Evolutionary conservation across 768 basidiomycete species (phyloP).

Genomic region (Tulasnella sp.): DNA sequence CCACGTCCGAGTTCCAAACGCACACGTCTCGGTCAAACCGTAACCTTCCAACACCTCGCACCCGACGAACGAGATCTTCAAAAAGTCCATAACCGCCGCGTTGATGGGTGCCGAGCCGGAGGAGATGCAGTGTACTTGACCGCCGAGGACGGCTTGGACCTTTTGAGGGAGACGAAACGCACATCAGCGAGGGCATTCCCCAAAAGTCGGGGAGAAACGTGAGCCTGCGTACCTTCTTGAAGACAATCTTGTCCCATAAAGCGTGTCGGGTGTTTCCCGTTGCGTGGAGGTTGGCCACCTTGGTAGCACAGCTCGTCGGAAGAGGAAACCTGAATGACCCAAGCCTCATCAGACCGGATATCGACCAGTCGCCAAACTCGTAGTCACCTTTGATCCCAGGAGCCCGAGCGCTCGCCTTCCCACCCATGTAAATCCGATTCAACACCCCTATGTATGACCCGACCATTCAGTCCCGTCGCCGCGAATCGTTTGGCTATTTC

Average conservation of each 20-base stretch:
- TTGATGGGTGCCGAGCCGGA: conserved; percentile 91
- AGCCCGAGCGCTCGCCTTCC: conserved; percentile 45
- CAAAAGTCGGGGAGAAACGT: too few species aligned
- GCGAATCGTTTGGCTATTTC: neutral
- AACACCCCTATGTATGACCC: conserved; percentile 38
- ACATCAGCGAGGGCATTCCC: too few species aligned
- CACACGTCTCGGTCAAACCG: conserved; percentile 15
- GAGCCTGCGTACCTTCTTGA: conserved; percentile 96
- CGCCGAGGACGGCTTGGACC: conserved; percentile 79
- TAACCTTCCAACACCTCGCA: conserved; percentile 40
- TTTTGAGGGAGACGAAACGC: conserved; percentile 29
- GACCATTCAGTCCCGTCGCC: neutral
- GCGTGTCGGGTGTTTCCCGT: conserved; percentile 68
- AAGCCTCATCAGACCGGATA: neutral
- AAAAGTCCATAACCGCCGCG: conserved; percentile 76
- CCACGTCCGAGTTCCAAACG: neutral
- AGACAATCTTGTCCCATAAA: conserved; percentile 85
- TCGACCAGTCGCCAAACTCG: neutral
- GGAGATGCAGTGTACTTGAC: conserved; percentile 55
- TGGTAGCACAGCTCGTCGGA: conserved; percentile 72
- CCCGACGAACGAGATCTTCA: conserved; percentile 63
- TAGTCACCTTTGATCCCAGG: conserved; percentile 60
- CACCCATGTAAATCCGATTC: conserved; percentile 63
- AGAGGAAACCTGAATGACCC: conserved; percentile 35
- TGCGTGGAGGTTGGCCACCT: conserved; percentile 56